Base-by-base conservation (phyloP, 768 basidiomycete species). In the Macrolepiota dolichaula region DNA sequence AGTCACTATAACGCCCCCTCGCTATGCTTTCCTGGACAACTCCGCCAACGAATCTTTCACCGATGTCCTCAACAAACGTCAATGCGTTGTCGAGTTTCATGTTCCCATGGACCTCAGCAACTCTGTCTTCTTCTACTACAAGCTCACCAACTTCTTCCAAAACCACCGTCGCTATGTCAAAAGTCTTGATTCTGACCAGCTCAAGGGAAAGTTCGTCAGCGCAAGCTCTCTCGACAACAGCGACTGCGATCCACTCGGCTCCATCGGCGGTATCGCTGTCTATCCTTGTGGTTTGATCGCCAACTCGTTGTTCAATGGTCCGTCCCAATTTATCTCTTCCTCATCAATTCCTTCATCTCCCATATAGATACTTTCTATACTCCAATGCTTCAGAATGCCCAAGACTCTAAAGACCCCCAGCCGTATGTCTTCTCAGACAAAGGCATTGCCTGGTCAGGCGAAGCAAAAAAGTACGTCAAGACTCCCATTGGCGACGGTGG, bases 231-330 rank as follows among this genome's bases (percentile, higher is more conserved):
- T 95, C n/a, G 74, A 86, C 40, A 74, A 78, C 51, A 85, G 92
- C 35, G 87, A 96, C 69, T 99, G 97, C 82, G 91, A 93, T 72
- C 97, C 97, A 2, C 79, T 96, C 51, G 90, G 81, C n/a, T 70
- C 78, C 4, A 73, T 74, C 5, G 73, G 80, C 54, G 74, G 75
- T 60, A 85, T 81, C 68, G 78, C 83, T 9, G 85, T 94, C 71
- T 99, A 96, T 69, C 97, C 97, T 1, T 99, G 97, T 66, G 97
- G 97, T 42, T 79, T 99, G 64, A 96, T 99, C 64, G 97, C 97
- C 49, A 99, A 99, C 75, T 97, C 94, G 1, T 40, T 94, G 10
- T 99, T 98, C 80, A 99, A 99, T 69, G 96, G 94, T 92, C 52
- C 37, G 84, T 65, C 12, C 22, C 12, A 27, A 27, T 22, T 35